phyloP scores from a whole-genome alignment of 176 grass and related monocot species.

The Saccharum spontaneum region DNA sequence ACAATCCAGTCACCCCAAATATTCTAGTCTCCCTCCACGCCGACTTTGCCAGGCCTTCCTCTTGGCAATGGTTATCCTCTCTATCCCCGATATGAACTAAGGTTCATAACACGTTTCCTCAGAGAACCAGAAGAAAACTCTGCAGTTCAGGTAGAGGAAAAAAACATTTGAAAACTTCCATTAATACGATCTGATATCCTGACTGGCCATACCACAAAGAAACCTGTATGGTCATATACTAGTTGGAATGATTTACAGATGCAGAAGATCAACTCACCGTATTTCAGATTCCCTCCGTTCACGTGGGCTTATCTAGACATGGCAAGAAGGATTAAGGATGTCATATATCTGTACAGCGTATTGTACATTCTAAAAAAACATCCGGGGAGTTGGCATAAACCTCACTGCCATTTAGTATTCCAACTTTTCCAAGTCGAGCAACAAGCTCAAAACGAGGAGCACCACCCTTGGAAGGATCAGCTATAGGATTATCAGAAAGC shows the following conservation, averaged over 20 bases:
- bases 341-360: constrained; percentile 4
- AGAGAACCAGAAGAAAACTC: constrained; percentile 8
- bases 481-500: constrained; percentile 91
- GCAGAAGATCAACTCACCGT: constrained; percentile 54
- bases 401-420: constrained; percentile 84
- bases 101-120: not conserved
- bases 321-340: not conserved
- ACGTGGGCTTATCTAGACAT: not conserved
- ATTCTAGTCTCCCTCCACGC: no score
- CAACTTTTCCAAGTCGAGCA: constrained; percentile 74
- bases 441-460: constrained; percentile 75
- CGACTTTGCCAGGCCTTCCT: no score
- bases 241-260: constrained; percentile 19
- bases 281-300: constrained; percentile 96
- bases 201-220: constrained; percentile 11
- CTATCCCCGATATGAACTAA: no score
- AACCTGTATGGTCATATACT: not conserved
- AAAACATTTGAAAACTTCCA: not conserved
- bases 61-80: no score
- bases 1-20: no score
- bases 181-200: not conserved
- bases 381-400: constrained; percentile 26
- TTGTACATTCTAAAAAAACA: not conserved
- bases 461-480: constrained; percentile 77
- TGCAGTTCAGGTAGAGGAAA: not conserved